Evolutionary conservation across 2,329 filamentous ascomycete species (phyloP).

Genomic region (Ophiocordyceps sinensis): DNA sequence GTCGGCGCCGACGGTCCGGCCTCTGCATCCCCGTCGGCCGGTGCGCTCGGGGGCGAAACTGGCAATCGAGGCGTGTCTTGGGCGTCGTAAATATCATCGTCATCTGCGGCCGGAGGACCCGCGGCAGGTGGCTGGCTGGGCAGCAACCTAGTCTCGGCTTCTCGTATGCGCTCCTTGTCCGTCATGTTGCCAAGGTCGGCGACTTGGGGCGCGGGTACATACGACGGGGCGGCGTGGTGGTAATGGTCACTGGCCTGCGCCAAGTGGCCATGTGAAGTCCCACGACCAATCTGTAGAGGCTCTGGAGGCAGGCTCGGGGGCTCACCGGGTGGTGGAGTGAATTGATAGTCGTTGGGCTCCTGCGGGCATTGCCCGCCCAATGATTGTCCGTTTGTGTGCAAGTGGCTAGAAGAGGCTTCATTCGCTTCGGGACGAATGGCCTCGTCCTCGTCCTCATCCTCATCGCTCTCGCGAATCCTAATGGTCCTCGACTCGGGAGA

Average conservation of each 20-base stretch:
- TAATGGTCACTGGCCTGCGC: conserved; percentile 7
- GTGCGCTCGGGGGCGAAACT: conserved; percentile 4
- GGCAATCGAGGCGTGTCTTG: conserved; percentile 21
- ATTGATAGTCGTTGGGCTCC: conserved; percentile 20
- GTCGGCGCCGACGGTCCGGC: conserved; percentile 28
- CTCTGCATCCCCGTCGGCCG: conserved; percentile 4
- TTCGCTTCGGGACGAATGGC: conserved; percentile 9
- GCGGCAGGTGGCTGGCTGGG: conserved; percentile 54
- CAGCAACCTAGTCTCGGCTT: conserved; percentile 63
- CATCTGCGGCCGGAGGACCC: conserved; percentile 24
- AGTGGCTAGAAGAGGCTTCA: conserved; percentile 8
- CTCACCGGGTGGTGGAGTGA: conserved; percentile 1
- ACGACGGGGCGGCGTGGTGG: conserved; percentile 24
- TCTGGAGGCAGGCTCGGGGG: conserved; percentile 6
- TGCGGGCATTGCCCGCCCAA: conserved; percentile 1
- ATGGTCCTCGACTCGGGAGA: conserved; percentile 13
- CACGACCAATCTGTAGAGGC: background rate
- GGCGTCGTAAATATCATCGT: conserved; percentile 37
- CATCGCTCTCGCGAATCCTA: conserved; percentile 15
- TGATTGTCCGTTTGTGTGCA: conserved; percentile 4
- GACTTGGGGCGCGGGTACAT: conserved; percentile 46
- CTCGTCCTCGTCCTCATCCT: conserved; percentile 21
- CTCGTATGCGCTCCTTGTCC: conserved; percentile 69
- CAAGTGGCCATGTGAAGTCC: conserved; percentile 2
- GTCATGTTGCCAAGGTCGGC: conserved; percentile 47